Conservation (phyloP, 257 asterid genomes). For the Parsonsia alboflavescens region DNA sequence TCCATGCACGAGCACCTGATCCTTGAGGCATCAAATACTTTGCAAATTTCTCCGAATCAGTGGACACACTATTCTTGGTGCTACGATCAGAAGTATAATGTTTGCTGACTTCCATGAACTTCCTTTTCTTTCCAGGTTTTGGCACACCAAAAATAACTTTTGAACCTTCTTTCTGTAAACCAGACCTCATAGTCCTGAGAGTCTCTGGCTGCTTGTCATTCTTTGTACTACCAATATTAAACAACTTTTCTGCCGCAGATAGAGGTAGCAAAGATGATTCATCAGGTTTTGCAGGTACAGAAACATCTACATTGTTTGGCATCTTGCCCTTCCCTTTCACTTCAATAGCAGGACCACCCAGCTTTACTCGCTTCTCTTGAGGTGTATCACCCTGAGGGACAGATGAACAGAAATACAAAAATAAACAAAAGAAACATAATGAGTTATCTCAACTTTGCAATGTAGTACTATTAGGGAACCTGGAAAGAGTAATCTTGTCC, state of each 20-base stretch:
- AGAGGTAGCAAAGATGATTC: constrained; percentile 49
- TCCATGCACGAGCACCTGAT: constrained; percentile 50
- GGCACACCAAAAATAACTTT: constrained; percentile 86
- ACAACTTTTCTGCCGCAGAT: constrained; percentile 53
- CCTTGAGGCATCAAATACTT: constrained; percentile 56
- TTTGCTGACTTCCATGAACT: constrained; percentile 94
- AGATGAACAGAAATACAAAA: constrained; percentile 6
- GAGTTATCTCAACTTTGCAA: background rate
- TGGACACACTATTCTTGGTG: constrained; percentile 37
- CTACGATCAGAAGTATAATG: constrained; percentile 65
- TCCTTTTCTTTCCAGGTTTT: constrained; percentile 88
- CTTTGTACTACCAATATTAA: constrained; percentile 52
- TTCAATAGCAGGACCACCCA: constrained; percentile 41
- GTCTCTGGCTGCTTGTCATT: constrained; percentile 49
- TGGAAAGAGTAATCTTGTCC: constrained; percentile 42
- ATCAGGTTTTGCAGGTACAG: constrained; percentile 35
- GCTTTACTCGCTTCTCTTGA: constrained; percentile 62
- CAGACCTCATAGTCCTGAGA: constrained; percentile 62
- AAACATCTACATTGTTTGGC: constrained; percentile 33
- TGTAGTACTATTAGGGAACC: constrained; percentile 30
- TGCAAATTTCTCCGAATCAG: constrained; percentile 53
- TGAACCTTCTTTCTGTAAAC: constrained; percentile 68
- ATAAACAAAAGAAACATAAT: background rate
- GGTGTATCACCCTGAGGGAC: constrained; percentile 82
- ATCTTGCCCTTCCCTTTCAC: constrained; percentile 47